Evolutionary conservation across 139 green algal genomes (phyloP).

Genomic region (Ettlia oleoabundans): DNA sequence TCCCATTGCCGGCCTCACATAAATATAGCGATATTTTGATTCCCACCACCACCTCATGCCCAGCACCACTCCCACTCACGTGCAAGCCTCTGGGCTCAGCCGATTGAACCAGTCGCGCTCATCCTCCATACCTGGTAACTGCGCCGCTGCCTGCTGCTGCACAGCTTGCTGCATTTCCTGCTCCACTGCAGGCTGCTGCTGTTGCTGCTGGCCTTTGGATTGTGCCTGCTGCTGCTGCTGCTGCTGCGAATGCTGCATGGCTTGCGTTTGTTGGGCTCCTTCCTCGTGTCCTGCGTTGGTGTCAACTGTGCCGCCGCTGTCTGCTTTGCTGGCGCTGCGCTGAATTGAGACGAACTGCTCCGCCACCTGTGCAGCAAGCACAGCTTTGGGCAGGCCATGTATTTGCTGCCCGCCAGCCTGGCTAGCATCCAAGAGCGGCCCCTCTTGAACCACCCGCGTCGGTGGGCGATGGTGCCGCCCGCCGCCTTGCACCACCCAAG

Average conservation of each 20-base stretch:
- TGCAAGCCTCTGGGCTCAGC: slow-evolving; percentile 5
- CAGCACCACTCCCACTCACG: background rate
- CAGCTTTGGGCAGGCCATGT: too few species aligned
- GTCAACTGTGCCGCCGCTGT: too few species aligned
- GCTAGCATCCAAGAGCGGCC: background rate
- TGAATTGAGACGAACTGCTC: too few species aligned
- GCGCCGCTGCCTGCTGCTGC: background rate
- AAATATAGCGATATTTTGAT: too few species aligned
- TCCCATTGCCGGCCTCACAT: too few species aligned
- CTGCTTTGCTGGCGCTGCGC: too few species aligned
- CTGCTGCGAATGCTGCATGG: background rate
- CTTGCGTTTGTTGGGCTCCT: too few species aligned
- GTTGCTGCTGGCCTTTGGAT: background rate
- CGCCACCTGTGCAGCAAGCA: too few species aligned
- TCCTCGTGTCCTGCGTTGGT: too few species aligned
- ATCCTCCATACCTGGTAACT: slow-evolving; percentile 19
- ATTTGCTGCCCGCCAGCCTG: too few species aligned
- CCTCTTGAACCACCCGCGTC: background rate
- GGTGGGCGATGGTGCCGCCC: background rate
- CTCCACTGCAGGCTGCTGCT: background rate
- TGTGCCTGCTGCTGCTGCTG: background rate
- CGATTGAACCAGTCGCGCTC: slow-evolving; percentile 9
- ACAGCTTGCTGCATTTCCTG: background rate
- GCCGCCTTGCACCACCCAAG: background rate
- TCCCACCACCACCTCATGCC: too few species aligned